A percentile compares a stretch with the other conserved stretches of the same genome.
Conservation (phyloP, 352 stramenopile species). For the Globisporangium polare region DNA sequence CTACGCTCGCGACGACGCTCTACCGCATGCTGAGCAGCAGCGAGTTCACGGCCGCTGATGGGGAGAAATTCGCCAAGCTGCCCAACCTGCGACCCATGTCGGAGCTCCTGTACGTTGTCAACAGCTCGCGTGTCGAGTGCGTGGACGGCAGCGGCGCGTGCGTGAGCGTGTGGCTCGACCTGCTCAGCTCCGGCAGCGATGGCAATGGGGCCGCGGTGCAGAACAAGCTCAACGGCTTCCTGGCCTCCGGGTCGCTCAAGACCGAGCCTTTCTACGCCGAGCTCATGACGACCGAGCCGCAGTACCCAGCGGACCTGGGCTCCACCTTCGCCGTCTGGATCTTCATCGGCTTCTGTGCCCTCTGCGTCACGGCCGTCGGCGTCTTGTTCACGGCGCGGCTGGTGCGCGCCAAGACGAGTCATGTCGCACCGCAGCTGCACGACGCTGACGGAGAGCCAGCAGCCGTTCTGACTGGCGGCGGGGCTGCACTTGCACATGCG, state of each 20-base stretch:
- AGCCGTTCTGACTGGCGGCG: too few species aligned
- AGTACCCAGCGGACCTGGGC: constrained; percentile 35
- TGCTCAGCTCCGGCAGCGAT: constrained; percentile 24
- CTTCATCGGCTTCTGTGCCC: constrained; percentile 50
- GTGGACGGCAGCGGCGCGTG: constrained; percentile 24
- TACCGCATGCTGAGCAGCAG: constrained; percentile 49
- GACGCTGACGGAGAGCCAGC: background rate
- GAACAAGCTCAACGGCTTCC: constrained; percentile 51
- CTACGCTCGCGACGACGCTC: constrained; percentile 37
- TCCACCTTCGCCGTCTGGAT: constrained; percentile 56
- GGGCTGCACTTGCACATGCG: background rate
- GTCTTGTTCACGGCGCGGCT: constrained; percentile 34
- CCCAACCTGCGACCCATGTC: constrained; percentile 25
- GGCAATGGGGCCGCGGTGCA: constrained; percentile 15
- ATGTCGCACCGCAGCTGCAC: constrained; percentile 35
- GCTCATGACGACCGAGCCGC: constrained; percentile 30
- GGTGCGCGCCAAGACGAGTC: constrained; percentile 34
- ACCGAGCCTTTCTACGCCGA: constrained; percentile 40
- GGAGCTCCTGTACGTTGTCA: constrained; percentile 53
- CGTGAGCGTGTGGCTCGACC: constrained; percentile 41
- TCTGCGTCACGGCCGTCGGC: constrained; percentile 24
- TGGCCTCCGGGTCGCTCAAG: constrained; percentile 44
- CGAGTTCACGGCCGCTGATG: constrained; percentile 32
- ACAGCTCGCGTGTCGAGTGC: constrained; percentile 33
- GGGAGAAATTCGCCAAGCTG: constrained; percentile 32